Percentiles rank a stretch among this genome's conserved stretches.
These are phyloP conservation scores for Leccinum barrowsii DNA, from an alignment of 768 basidiomycete genomes.

Conservation along the genomic window DNA sequence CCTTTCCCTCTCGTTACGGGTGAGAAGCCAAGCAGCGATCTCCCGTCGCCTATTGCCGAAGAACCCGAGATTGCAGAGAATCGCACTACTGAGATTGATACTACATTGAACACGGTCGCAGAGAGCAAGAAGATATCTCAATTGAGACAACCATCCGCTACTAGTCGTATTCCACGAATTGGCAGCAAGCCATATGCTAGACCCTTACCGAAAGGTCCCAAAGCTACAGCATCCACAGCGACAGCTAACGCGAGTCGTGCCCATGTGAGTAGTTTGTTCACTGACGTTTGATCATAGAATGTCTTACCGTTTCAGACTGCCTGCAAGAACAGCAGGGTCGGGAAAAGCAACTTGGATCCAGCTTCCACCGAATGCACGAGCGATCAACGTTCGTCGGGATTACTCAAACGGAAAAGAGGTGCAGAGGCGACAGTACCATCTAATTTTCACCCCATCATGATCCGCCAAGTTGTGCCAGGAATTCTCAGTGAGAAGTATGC, in stretches of 20 bases:
- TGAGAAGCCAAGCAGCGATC: slow-evolving; percentile 18
- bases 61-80: slow-evolving; percentile 20
- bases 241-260: slow-evolving; percentile 4
- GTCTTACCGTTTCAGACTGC: slow-evolving; percentile 8
- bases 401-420: slow-evolving; percentile 34
- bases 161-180: slow-evolving; percentile 61
- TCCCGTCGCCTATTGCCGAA: slow-evolving; percentile 33
- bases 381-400: slow-evolving; percentile 7
- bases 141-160: slow-evolving; percentile 44
- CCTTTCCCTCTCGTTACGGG: slow-evolving; percentile 28
- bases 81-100: slow-evolving; percentile 8
- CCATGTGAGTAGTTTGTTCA: slow-evolving; percentile 16
- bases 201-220: slow-evolving; percentile 20
- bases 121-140: slow-evolving; percentile 38
- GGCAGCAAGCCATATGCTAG: slow-evolving; percentile 57
- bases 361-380: slow-evolving; percentile 6
- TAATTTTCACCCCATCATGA: slow-evolving; percentile 25
- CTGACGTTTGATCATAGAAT: slow-evolving; percentile 5
- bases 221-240: slow-evolving; percentile 1
- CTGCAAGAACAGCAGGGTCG: slow-evolving; percentile 6
- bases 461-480: slow-evolving; percentile 37
- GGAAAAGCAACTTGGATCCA: slow-evolving; percentile 10
- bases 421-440: slow-evolving; percentile 17
- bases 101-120: slow-evolving; percentile 14
- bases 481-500: slow-evolving; percentile 30